These are phyloP conservation scores for Aspergillus niger DNA, from an alignment of 2,329 filamentous ascomycete genomes.

Conservation along the genomic window DNA sequence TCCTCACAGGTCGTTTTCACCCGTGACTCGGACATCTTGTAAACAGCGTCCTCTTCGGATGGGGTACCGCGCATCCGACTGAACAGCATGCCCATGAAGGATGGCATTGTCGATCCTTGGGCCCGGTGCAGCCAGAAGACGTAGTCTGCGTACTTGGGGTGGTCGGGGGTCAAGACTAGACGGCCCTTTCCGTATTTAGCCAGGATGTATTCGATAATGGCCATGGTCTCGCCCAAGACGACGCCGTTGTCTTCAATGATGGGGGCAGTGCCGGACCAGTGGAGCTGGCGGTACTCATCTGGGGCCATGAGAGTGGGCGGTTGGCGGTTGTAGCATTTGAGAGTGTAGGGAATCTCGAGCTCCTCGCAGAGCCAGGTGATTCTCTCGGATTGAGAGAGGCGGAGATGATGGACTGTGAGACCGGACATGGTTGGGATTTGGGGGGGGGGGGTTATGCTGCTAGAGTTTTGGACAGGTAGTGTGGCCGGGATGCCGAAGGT, in stretches of 20 bases:
- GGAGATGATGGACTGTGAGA: slow-evolving; percentile 52
- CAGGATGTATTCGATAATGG: slow-evolving; percentile 64
- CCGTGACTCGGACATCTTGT: background rate
- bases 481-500: too few relatives aligned
- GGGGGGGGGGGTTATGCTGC: too few relatives aligned
- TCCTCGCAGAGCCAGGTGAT: slow-evolving; percentile 68
- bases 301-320: slow-evolving; percentile 44
- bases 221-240: slow-evolving; percentile 61
- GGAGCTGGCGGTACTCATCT: slow-evolving; percentile 45
- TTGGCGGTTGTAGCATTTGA: slow-evolving; percentile 50
- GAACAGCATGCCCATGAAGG: slow-evolving; percentile 32
- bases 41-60: slow-evolving; percentile 37
- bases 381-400: slow-evolving; percentile 63
- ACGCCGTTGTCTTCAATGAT: slow-evolving; percentile 60
- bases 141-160: slow-evolving; percentile 60
- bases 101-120: slow-evolving; percentile 50
- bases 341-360: slow-evolving; percentile 57
- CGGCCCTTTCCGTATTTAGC: slow-evolving; percentile 54
- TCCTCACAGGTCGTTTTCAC: slow-evolving; percentile 18
- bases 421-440: background rate
- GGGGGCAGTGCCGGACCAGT: slow-evolving; percentile 60
- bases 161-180: slow-evolving; percentile 49
- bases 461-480: too few relatives aligned
- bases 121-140: slow-evolving; percentile 67
- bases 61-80: slow-evolving; percentile 15